A percentile compares a stretch with the other conserved stretches of the same genome.
Conservation (phyloP, 129 eudicot species). For the Flaveria robusta region DNA sequence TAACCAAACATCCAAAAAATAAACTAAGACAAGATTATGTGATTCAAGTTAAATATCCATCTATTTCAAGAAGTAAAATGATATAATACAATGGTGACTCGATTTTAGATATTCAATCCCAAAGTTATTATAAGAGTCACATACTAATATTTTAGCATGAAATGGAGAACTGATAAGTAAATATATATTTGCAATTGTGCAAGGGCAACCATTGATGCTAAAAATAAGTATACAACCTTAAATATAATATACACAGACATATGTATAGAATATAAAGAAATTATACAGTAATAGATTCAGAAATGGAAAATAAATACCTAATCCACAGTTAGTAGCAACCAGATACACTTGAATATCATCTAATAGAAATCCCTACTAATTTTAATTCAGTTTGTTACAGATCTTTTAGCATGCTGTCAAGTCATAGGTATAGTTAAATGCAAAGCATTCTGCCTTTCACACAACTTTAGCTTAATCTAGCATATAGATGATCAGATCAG, state of each 20-base stretch:
- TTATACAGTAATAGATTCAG: background rate
- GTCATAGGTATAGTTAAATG: background rate
- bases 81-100: background rate
- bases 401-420: background rate
- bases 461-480: background rate
- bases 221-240: background rate
- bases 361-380: background rate
- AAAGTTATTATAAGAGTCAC: background rate
- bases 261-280: background rate
- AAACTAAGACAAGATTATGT: slow-evolving; percentile 8
- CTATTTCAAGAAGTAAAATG: background rate
- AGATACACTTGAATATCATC: background rate
- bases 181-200: background rate
- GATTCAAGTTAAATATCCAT: background rate
- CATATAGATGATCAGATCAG: slow-evolving; percentile 1
- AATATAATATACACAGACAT: background rate
- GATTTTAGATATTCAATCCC: background rate
- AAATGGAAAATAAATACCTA: background rate
- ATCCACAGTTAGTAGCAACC: background rate
- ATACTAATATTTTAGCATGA: background rate
- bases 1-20: slow-evolving; percentile 26
- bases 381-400: background rate
- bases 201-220: background rate
- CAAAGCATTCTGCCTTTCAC: slow-evolving; percentile 16
- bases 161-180: background rate